Base-by-base conservation (phyloP, 805 yeast species). In the Naumovozyma baii region DNA sequence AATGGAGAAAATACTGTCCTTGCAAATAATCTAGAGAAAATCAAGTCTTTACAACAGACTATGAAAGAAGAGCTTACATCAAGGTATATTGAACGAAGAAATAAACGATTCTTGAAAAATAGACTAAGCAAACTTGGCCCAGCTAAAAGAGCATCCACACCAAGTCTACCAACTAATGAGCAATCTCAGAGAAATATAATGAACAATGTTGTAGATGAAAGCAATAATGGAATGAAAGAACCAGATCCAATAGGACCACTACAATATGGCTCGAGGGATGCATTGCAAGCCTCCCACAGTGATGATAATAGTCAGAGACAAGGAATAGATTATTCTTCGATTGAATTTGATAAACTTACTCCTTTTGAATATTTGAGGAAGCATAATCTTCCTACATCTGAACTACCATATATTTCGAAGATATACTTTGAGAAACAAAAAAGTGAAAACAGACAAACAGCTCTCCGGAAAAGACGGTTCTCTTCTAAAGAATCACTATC, bases 351-450 rank as follows among this genome's bases (percentile, higher is more conserved):
- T 34, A 63, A 62, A 5, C 46, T 65, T 38, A 67, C 65, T 42
- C 70, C 70, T 8, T 62, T 63, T 31, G 68, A 66, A 44, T 66
- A 63, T 43, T 46, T 62, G 16, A 63, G 57, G 41, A 57, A 58
- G 45, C 51, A 64, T 41, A 58, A 61, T 31, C 42, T 65, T 12
- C 66, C 69, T 2, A 49, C 66, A 2, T 46, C 46, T 17, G 70
- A 65, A 26, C 49, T 66, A 34, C 67, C 69, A 15, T 51, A 44
- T 29, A 54, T 66, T 8, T 60, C 66, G 9, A 61, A 61, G 37
- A 31, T 55, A 7, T 67, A 60, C 43, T 59, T 66, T 39, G 65
- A 64, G 38, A 62, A 55, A 39, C 67, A 65, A 41, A 63, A 55
- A 38, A 51, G 47, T 31, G 62, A 60, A 33, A 55, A 55, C 18